Evolutionary conservation across 2,329 filamentous ascomycete species (phyloP).

Genomic region (Pseudogymnoascus sp.): DNA sequence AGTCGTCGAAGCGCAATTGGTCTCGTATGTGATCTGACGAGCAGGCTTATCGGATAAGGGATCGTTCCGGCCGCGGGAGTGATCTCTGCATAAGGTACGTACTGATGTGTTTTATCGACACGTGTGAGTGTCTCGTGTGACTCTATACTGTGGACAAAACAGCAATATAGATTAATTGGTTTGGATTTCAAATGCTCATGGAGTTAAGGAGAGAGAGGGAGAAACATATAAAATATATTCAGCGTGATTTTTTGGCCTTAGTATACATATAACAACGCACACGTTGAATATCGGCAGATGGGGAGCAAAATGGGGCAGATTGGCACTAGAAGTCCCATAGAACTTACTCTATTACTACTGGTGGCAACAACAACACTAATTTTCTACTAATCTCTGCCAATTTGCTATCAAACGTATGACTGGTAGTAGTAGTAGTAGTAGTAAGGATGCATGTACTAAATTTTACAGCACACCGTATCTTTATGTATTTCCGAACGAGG

Average conservation of each 20-base stretch:
- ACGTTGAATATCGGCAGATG: background rate
- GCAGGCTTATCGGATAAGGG: conserved; percentile 3
- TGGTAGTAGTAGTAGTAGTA: background rate
- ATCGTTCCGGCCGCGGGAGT: background rate
- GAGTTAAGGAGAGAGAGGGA: background rate
- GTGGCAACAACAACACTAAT: background rate
- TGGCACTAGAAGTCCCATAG: background rate
- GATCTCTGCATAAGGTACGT: conserved; percentile 1
- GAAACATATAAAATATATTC: background rate
- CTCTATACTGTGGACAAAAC: background rate
- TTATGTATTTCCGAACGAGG: background rate
- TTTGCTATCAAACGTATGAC: background rate
- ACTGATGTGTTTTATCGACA: background rate
- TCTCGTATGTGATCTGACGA: background rate
- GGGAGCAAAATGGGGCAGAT: background rate
- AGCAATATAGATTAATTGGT: background rate
- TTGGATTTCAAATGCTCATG: background rate
- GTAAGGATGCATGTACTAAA: background rate
- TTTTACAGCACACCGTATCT: too few relatives aligned
- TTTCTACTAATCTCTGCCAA: background rate
- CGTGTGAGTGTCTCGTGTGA: background rate
- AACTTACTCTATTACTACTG: background rate
- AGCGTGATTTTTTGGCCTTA: background rate
- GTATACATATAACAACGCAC: background rate
- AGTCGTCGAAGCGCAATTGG: background rate